A percentile compares a stretch with the other conserved stretches of the same genome.
Conservation (phyloP, 2,329 filamentous ascomycete species). For the Exophiala sp. region DNA sequence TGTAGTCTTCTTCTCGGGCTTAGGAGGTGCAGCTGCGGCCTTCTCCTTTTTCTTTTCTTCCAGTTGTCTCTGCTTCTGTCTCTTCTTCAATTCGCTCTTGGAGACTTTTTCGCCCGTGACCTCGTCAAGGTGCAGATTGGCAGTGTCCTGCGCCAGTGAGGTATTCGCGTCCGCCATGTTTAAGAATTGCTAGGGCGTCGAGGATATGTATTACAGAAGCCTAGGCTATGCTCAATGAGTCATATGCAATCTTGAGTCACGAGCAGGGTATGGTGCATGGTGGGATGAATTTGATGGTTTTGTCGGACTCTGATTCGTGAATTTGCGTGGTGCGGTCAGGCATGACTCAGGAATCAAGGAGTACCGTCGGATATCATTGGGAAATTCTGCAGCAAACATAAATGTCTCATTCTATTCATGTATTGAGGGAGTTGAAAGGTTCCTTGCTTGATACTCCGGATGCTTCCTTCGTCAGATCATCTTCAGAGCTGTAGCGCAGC, state of each 20-base stretch:
- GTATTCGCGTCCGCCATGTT: slow-evolving; percentile 36
- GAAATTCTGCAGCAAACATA: too few species aligned
- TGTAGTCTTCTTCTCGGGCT: slow-evolving; percentile 58
- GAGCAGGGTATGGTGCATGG: not conserved
- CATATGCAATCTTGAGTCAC: slow-evolving; percentile 1
- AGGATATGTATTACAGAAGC: not conserved
- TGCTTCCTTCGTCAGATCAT: slow-evolving; percentile 11
- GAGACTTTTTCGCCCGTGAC: slow-evolving; percentile 85
- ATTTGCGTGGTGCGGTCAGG: not conserved
- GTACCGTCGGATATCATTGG: not conserved
- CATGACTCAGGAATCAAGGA: not conserved
- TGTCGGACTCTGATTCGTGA: slow-evolving; percentile 5
- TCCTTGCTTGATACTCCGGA: too few species aligned
- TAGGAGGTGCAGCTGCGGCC: slow-evolving; percentile 60
- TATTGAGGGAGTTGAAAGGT: too few species aligned
- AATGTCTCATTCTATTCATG: too few species aligned
- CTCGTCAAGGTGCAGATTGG: slow-evolving; percentile 80
- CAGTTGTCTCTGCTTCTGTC: slow-evolving; percentile 83
- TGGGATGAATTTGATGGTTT: slow-evolving; percentile 5
- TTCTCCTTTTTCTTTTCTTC: slow-evolving; percentile 85
- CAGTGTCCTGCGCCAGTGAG: slow-evolving; percentile 42
- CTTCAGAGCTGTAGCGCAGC: slow-evolving; percentile 17
- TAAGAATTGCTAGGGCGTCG: not conserved
- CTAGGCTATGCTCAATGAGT: not conserved
- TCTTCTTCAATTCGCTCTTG: slow-evolving; percentile 90